A percentile compares a stretch with the other conserved stretches of the same genome.
Conservation (phyloP, 2,329 filamentous ascomycete genomes). For the Zymoseptoria tritici region DNA sequence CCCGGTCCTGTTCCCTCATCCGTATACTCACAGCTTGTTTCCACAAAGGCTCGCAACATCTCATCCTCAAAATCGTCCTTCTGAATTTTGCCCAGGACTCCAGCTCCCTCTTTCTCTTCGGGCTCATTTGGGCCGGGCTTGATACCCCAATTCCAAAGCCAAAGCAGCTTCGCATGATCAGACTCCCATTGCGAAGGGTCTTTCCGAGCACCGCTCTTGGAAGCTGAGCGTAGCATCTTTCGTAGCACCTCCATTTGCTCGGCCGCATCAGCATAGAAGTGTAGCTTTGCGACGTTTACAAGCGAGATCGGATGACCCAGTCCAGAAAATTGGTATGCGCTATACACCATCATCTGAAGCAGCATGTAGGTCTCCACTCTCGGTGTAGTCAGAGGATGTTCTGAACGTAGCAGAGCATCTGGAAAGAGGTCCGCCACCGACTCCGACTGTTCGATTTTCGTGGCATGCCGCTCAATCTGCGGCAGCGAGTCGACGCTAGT, state of each 20-base stretch:
- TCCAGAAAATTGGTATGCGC: slow-evolving; percentile 37
- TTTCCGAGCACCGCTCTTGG: slow-evolving; percentile 35
- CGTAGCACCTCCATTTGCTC: slow-evolving; percentile 57
- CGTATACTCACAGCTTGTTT: slow-evolving; percentile 27
- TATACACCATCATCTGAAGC: slow-evolving; percentile 54
- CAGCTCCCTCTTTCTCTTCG: slow-evolving; percentile 33
- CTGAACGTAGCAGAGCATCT: slow-evolving; percentile 46
- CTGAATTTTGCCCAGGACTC: slow-evolving; percentile 52
- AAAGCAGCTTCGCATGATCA: slow-evolving; percentile 58
- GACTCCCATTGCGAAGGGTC: slow-evolving; percentile 59
- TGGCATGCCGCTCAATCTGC: slow-evolving; percentile 32
- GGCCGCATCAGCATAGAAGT: slow-evolving; percentile 53
- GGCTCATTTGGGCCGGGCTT: slow-evolving; percentile 34
- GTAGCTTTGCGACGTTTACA: slow-evolving; percentile 48
- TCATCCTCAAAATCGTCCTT: slow-evolving; percentile 60
- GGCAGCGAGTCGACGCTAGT: slow-evolving; percentile 38
- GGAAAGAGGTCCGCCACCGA: slow-evolving; percentile 30
- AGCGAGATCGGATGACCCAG: slow-evolving; percentile 37
- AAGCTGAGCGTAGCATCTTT: slow-evolving; percentile 51
- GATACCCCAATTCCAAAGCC: slow-evolving; percentile 66
- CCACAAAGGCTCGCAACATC: slow-evolving; percentile 60
- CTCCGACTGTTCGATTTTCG: slow-evolving; percentile 27
- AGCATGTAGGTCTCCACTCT: slow-evolving; percentile 49
- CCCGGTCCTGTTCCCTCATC: background rate
- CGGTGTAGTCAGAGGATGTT: slow-evolving; percentile 60